phyloP scores from a whole-genome alignment of 805 yeast species.

The Isabelozyma pseudorhagii region DNA sequence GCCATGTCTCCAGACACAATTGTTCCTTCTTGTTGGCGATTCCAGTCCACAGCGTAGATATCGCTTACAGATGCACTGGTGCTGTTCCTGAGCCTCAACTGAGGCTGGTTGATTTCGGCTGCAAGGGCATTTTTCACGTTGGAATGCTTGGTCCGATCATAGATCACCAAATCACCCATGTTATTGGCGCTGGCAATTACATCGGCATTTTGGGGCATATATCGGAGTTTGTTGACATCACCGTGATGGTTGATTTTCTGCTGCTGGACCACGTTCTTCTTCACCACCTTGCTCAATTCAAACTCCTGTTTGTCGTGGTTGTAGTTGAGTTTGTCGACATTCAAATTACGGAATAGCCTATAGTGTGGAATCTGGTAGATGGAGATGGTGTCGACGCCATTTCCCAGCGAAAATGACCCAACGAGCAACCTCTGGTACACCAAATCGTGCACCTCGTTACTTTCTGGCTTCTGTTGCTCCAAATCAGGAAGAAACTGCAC shows the following conservation, averaged over 20 bases:
- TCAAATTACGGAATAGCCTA: conserved; percentile 28
- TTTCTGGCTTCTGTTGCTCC: conserved; percentile 8
- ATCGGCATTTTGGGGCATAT: conserved; percentile 86
- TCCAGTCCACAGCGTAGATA: conserved; percentile 77
- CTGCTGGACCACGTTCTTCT: conserved; percentile 25
- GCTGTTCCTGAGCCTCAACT: conserved; percentile 40
- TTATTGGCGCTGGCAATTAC: conserved; percentile 69
- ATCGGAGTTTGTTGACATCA: conserved; percentile 69
- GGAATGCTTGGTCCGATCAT: conserved; percentile 79
- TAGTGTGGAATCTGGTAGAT: conserved; percentile 31
- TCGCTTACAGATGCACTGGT: conserved; percentile 39
- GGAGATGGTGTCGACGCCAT: conserved; percentile 46
- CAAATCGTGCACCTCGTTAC: conserved; percentile 5
- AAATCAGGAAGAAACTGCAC: conserved; percentile 44
- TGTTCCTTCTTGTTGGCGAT: conserved; percentile 54
- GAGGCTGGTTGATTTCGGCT: conserved; percentile 41
- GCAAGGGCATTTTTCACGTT: conserved; percentile 26
- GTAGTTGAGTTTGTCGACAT: conserved; percentile 32
- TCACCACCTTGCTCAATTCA: conserved; percentile 26
- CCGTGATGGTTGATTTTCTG: conserved; percentile 69
- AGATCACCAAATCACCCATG: conserved; percentile 61
- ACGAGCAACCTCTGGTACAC: conserved; percentile 44
- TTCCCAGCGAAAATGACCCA: conserved; percentile 65
- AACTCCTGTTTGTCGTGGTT: conserved; percentile 39
- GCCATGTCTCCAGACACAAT: conserved; percentile 60